Evolutionary conservation across 140 eudicot species (phyloP).

Genomic region (Anethum foeniculum): DNA sequence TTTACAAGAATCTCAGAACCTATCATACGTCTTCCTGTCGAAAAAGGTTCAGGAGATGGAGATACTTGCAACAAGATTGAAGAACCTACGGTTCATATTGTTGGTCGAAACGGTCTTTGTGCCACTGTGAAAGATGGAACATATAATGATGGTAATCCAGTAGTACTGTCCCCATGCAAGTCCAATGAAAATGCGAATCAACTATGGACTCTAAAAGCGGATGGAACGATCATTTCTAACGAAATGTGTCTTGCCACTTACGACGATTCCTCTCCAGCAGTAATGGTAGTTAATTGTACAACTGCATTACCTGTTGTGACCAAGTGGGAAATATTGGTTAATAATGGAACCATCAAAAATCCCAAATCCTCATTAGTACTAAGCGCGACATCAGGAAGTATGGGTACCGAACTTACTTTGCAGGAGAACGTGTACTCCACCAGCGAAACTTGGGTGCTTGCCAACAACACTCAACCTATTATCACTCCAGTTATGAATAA

Average conservation of each 20-base stretch:
- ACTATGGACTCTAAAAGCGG: too few relatives aligned
- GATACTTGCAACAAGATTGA: too few relatives aligned
- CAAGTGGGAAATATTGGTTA: neutral
- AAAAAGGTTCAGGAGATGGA: too few relatives aligned
- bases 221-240: neutral
- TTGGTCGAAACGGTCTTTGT: neutral
- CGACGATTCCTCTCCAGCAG: too few relatives aligned
- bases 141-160: neutral
- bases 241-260: neutral
- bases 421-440: neutral
- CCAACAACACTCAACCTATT: neutral
- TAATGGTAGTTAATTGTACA: neutral
- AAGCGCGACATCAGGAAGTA: neutral
- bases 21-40: too few relatives aligned
- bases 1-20: neutral
- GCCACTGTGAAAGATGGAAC: neutral
- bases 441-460: neutral
- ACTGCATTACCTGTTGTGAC: neutral
- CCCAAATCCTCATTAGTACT: neutral
- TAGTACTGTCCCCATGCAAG: neutral
- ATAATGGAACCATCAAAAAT: neutral
- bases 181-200: neutral
- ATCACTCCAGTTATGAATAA: neutral
- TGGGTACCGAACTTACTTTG: neutral
- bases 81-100: neutral